phyloP scores from a whole-genome alignment of 140 eudicot species.

The Flaveria floridana region DNA sequence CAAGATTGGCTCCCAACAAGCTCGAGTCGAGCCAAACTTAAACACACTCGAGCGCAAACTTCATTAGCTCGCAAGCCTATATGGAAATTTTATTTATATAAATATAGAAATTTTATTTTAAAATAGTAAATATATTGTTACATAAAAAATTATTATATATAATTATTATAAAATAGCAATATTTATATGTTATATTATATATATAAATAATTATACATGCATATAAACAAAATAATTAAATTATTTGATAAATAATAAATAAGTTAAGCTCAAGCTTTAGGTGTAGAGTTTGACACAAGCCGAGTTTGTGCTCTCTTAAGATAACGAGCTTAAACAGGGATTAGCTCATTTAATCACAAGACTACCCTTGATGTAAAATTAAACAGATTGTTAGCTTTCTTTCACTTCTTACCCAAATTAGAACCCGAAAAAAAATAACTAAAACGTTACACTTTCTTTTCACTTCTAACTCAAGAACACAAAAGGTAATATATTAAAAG shows the following conservation, averaged over 20 bases:
- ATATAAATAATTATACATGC: neutral
- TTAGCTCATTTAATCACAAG: neutral
- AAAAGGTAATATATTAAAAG: neutral
- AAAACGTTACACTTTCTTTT: neutral
- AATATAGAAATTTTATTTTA: neutral
- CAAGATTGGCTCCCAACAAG: neutral
- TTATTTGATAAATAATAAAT: neutral
- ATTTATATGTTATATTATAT: too few relatives aligned
- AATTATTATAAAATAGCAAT: too few relatives aligned
- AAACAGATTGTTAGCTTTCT: slow-evolving; percentile 5
- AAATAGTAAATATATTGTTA: neutral
- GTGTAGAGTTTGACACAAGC: too few relatives aligned
- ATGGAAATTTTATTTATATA: neutral
- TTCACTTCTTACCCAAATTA: slow-evolving; percentile 9
- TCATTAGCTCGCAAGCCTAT: neutral
- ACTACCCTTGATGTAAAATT: slow-evolving; percentile 2
- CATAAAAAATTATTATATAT: neutral
- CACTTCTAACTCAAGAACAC: neutral
- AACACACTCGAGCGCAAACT: too few relatives aligned
- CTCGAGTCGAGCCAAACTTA: neutral
- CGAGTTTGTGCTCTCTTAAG: too few relatives aligned
- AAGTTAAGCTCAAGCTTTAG: too few relatives aligned
- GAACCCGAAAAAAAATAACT: neutral
- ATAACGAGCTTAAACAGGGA: too few relatives aligned
- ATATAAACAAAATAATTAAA: neutral